Evolutionary conservation across 805 yeast species (phyloP).

Genomic region (Vanderwaltozyma tropicalis): DNA sequence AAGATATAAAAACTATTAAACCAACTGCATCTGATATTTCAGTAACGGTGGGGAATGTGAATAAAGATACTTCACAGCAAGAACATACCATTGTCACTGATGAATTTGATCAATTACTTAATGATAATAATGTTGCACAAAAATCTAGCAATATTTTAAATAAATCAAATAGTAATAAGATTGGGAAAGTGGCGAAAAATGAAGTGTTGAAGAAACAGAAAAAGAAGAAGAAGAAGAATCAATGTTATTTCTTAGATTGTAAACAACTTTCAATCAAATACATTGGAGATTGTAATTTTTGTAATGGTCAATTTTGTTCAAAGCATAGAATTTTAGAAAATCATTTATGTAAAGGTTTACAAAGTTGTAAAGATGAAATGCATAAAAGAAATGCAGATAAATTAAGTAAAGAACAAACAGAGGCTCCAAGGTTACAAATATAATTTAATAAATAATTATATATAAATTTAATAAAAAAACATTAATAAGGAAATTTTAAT

Average conservation of each 20-base stretch:
- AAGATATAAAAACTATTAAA: neutral
- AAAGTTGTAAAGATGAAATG: conserved; percentile 68
- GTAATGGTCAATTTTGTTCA: conserved; percentile 78
- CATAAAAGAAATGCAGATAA: conserved; percentile 80
- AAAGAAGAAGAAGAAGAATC: conserved; percentile 24
- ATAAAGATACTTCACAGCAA: no score
- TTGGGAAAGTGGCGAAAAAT: neutral
- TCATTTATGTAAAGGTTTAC: conserved; percentile 70
- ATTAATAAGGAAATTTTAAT: no score
- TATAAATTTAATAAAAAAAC: no score
- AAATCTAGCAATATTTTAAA: no score
- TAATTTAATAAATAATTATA: no score
- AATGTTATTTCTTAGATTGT: conserved; percentile 49
- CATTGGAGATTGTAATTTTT: conserved; percentile 76
- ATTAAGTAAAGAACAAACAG: conserved; percentile 77
- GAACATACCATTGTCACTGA: no score
- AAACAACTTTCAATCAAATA: conserved; percentile 50
- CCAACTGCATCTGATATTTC: neutral
- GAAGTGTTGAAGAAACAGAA: neutral
- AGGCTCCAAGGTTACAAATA: conserved; percentile 38
- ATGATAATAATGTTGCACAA: no score
- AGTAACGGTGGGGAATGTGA: neutral
- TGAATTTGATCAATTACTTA: no score
- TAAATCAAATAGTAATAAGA: no score
- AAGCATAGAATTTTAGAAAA: conserved; percentile 80